A percentile compares a stretch with the other conserved stretches of the same genome.
Conservation (phyloP, 1,139 yeast genomes). For the Hanseniaspora gamundiae region DNA sequence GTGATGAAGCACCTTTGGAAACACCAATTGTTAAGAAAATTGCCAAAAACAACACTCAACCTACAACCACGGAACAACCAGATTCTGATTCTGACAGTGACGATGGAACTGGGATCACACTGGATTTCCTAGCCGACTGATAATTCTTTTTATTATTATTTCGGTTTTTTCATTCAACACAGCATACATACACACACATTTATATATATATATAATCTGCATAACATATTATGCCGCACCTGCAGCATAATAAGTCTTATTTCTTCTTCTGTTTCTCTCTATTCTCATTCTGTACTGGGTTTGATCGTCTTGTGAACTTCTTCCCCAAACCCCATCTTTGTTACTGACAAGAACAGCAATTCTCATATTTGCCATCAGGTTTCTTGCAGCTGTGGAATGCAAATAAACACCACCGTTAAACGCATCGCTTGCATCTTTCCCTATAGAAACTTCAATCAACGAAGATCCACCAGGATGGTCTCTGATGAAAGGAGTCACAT, state of each 20-base stretch:
- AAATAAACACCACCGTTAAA: slow-evolving; percentile 67
- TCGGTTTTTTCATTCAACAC: too few species aligned
- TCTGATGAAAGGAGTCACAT: slow-evolving; percentile 57
- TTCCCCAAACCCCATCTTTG: slow-evolving; percentile 70
- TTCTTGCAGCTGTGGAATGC: slow-evolving; percentile 64
- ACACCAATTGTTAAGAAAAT: neutral
- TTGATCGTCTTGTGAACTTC: slow-evolving; percentile 2
- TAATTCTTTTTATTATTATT: too few species aligned
- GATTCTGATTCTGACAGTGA: slow-evolving; percentile 10
- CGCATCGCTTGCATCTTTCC: slow-evolving; percentile 61
- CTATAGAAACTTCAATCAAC: slow-evolving; percentile 48
- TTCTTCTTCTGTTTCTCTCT: slow-evolving; percentile 5
- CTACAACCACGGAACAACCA: slow-evolving; percentile 1
- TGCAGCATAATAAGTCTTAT: slow-evolving; percentile 27
- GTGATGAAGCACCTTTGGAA: slow-evolving; percentile 5
- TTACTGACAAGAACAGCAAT: slow-evolving; percentile 63
- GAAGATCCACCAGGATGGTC: slow-evolving; percentile 68
- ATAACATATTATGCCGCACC: slow-evolving; percentile 26
- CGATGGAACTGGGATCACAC: slow-evolving; percentile 19
- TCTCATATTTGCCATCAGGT: slow-evolving; percentile 63
- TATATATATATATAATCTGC: neutral
- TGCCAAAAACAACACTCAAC: neutral
- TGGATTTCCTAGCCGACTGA: slow-evolving; percentile 15
- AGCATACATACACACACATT: neutral
- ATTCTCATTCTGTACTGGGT: slow-evolving; percentile 6